Conservation (phyloP, 306 rosid genomes). For the Sophora flavescens region DNA sequence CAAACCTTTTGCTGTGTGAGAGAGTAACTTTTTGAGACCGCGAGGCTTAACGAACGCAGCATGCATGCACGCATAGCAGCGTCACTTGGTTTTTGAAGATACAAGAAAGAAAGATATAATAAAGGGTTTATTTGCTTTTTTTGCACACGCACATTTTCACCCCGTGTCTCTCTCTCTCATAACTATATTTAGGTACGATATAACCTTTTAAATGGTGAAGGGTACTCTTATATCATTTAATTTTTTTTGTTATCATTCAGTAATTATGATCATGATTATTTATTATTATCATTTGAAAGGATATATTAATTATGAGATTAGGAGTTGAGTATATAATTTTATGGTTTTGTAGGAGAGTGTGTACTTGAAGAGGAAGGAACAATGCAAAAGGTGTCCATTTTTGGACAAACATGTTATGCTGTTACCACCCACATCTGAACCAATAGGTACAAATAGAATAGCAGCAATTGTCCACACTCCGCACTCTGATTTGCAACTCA, state of each 20-base stretch:
- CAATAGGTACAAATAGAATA: constrained; percentile 46
- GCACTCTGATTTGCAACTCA: background rate
- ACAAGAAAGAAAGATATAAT: background rate
- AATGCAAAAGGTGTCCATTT: constrained; percentile 47
- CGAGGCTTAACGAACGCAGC: constrained; percentile 26
- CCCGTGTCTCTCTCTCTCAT: background rate
- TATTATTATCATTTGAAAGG: background rate
- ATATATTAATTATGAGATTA: constrained; percentile 1
- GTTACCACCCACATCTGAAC: constrained; percentile 48
- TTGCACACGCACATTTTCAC: background rate
- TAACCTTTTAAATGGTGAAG: background rate
- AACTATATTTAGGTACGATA: background rate
- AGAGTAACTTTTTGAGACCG: background rate
- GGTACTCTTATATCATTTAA: background rate
- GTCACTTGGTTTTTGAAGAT: constrained; percentile 15
- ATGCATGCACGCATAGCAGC: constrained; percentile 41
- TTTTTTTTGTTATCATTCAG: background rate
- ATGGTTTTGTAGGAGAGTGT: constrained; percentile 49
- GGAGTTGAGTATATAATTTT: background rate
- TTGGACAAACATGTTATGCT: constrained; percentile 60
- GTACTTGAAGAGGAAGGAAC: constrained; percentile 52
- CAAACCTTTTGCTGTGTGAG: constrained; percentile 3
- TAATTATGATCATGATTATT: background rate
- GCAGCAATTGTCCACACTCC: background rate
- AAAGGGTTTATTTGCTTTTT: background rate